Percentiles rank a stretch among this genome's conserved stretches.
Conservation (phyloP, 202 grass and related monocot genomes). For the Zoysia matrella region DNA sequence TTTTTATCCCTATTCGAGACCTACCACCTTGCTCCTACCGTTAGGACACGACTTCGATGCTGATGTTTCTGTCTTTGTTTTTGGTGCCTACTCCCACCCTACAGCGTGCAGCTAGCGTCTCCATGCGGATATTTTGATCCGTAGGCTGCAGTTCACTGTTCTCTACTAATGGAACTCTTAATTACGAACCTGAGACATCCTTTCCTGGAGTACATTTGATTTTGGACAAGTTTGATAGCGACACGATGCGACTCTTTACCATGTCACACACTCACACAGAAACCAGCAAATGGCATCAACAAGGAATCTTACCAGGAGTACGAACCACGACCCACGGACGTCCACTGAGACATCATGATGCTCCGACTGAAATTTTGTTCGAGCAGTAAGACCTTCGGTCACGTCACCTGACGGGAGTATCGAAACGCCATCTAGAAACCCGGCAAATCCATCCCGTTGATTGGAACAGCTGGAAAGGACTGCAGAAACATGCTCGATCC, state of each 20-base stretch:
- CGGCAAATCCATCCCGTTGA: conserved; percentile 7
- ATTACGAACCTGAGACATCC: too few relatives aligned
- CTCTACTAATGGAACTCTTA: too few relatives aligned
- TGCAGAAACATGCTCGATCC: background rate
- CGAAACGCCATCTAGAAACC: conserved; percentile 17
- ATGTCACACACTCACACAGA: too few relatives aligned
- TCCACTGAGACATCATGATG: conserved; percentile 19
- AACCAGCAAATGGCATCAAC: background rate
- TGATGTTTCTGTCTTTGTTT: background rate
- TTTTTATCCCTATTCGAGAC: background rate
- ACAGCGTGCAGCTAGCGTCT: background rate
- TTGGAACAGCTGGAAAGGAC: conserved; percentile 3
- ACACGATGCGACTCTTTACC: too few relatives aligned
- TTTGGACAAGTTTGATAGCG: background rate
- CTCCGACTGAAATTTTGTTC: background rate
- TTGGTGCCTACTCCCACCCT: background rate
- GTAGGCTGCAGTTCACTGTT: background rate
- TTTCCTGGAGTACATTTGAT: too few relatives aligned
- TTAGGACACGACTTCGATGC: background rate
- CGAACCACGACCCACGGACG: background rate
- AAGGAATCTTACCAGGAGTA: background rate
- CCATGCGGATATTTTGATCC: background rate
- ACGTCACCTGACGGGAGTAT: conserved; percentile 12
- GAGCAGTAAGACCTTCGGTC: conserved; percentile 14
- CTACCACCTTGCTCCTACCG: background rate